Evolutionary conservation across 169 alveolate genomes (phyloP), one percentile per base, ranked within the genome.

Genomic region (Besnoitia besnoiti): DNA sequence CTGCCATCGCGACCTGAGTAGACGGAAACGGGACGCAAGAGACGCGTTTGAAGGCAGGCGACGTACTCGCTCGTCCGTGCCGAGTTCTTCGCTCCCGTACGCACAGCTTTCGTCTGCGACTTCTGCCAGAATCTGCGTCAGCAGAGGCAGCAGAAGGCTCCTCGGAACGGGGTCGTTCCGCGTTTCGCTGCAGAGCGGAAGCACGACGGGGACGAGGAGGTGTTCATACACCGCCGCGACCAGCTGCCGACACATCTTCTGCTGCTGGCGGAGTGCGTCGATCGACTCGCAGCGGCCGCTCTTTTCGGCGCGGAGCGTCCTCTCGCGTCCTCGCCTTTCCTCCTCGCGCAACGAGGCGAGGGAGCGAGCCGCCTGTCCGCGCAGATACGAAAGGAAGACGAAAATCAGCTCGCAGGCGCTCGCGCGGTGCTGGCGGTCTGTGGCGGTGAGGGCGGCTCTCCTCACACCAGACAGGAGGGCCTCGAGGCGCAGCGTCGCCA

Each of bases 401-500:
- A 27, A 77, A 4, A 77, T 51, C 4, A 77, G 59, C 35, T 77
- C 87, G 40, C 87, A 77, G 3, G 87, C 87, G 8, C 42, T 77
- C 55, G 59, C 49, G 35, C 87, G 49, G 39, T 37, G 55, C 87
- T 77, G 87, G 35, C 59, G 49, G 47, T 42, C 59, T 7, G 40
- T 77, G 87, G 87, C 82, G 46, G 44, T n/a, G 8, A 37, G n/a
- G 27, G 82, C 82, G n/a, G 82, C 82, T 37, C 44, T 37, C 12
- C 39, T 10, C n/a, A 37, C 82, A 1, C 46, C n/a, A 7, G 82
- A 10, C 27, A 73, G 39, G 46, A 73, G 39, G 30, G 16, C 82
- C 39, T 73, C 82, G 47, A 73, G 44, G n/a, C 82, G 82, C 82
- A 73, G 46, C 82, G 46, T 73, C 27, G 46, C 82, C n/a, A 73